Conservation (phyloP, 352 stramenopile species). For the Halophytophthora batemanensis region DNA sequence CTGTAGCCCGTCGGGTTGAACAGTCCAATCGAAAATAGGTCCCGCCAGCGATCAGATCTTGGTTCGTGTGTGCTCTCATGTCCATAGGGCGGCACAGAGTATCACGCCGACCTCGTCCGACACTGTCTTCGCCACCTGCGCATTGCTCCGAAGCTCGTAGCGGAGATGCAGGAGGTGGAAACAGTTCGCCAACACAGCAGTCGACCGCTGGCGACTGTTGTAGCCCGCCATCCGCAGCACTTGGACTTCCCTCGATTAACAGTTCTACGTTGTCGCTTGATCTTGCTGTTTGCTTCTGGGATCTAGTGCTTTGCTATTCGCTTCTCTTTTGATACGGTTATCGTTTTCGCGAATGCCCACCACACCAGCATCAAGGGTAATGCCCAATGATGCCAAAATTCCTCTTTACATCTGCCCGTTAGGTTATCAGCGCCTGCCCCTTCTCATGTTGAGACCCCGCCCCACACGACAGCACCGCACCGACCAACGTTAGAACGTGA, state of each 20-base stretch:
- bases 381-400: no score
- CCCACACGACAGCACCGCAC: no score
- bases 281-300: background rate
- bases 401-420: no score
- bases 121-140: constrained; percentile 46
- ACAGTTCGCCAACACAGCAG: constrained; percentile 3
- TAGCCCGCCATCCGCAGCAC: background rate
- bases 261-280: background rate
- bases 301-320: background rate
- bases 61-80: background rate
- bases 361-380: no score
- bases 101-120: constrained; percentile 44
- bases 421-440: no score
- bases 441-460: no score
- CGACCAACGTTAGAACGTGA: no score
- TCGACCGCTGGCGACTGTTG: background rate
- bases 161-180: constrained; percentile 40
- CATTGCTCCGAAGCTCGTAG: constrained; percentile 34
- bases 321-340: background rate
- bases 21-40: constrained; percentile 30
- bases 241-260: background rate
- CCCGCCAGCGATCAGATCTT: constrained; percentile 1
- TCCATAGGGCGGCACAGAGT: constrained; percentile 34
- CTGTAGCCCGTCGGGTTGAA: constrained; percentile 34
- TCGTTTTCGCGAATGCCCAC: background rate